Base-by-base conservation (phyloP, 805 yeast species). In the Suhomyces faveliae region DNA sequence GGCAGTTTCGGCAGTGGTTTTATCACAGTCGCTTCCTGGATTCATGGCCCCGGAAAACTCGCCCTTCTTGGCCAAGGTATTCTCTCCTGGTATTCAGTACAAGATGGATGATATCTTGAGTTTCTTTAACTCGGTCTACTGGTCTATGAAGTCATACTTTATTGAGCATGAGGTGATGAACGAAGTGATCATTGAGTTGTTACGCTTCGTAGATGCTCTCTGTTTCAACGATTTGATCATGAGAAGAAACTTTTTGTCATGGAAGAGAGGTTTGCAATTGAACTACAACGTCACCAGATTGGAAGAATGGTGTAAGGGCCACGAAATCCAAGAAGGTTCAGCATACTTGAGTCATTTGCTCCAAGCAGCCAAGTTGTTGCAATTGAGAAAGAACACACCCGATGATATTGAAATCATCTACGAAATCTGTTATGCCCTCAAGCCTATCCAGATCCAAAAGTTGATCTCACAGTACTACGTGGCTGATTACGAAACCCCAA, bases 261-360 rank as follows among this genome's bases (percentile, higher is more conserved):
- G 99, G 99, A 94, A 92, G 73, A 85, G 99, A 64, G 98, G 98
- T 42, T 78, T 94, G 57, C 99, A 94, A 70, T 83, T 94, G 70
- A 94, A 90, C 66, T 94, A 94, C 72, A 94, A 94, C 67, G 95
- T 91, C 46, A 94, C 99, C 3, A 81, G 98, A 61, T 78, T 94
- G 59, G 97, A 90, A 67, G 99, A 94, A 71, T 94, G 99, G 99
- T 92, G 98, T 70, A 92, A 89, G 72, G 83, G 89, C 6, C 97
- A 92, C 66, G 91, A 87, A 45, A 81, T 94, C 52, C 86, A 87
- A 43, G 96, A 91, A 63, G 96, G 95, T 2, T 80, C 92, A 3
- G 81, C 84, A 33, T 84, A 89, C 61, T 78, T 94, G 63, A 84
- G 85, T 52, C 97, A 91, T 63, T 76, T 94, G 62, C 78, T 90